Base-by-base conservation (phyloP, 2,329 filamentous ascomycete species). In the Claviceps quebecensis region DNA sequence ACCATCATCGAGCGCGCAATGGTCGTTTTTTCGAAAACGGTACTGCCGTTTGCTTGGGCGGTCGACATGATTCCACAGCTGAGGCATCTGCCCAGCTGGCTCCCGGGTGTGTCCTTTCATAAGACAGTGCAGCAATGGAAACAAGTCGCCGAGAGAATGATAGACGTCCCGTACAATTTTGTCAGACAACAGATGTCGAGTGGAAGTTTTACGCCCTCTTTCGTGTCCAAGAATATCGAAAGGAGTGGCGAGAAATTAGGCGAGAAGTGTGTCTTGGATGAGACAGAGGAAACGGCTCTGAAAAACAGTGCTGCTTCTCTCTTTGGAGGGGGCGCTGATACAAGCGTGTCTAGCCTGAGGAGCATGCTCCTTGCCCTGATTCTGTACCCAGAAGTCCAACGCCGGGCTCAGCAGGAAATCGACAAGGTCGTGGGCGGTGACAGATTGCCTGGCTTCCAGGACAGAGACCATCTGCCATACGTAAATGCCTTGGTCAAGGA, bases 351-450 rank as follows among this genome's bases (percentile, higher is more conserved):
- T 5, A 45, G 45, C 6, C 7, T 56, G 0, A 43, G 5, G 17
- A 46, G 22, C 46, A 72, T 75, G 54, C 60, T 73, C 1, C 62
- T 71, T 19, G 75, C 75, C 5, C 74, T 77, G 72, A 56, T 67
- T 0, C 55, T 72, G 1, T 64, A 67, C 16, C 63, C 64, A 1
- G 64, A 64, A 0, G 69, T 73, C 0, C 72, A 74, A 53, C 67
- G 58, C 53, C 61, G 59, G 39, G 71, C 67, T 0, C 69, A 71
- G 39, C 55, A 57, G 0, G 68, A 72, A 45, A 63, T 77, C 4
- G 70, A 75, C 45, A 50, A 59, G 0, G 65, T 75, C 1, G 62
- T 73, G 17, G 72, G 74, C 2, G 37, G 56, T 0, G 60, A 67
- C 13, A 63, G 73, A 2, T 52, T 74, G 2, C 75, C 74, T 0